Conservation (phyloP, 2,329 filamentous ascomycete species). For the Didymella segeticola region DNA sequence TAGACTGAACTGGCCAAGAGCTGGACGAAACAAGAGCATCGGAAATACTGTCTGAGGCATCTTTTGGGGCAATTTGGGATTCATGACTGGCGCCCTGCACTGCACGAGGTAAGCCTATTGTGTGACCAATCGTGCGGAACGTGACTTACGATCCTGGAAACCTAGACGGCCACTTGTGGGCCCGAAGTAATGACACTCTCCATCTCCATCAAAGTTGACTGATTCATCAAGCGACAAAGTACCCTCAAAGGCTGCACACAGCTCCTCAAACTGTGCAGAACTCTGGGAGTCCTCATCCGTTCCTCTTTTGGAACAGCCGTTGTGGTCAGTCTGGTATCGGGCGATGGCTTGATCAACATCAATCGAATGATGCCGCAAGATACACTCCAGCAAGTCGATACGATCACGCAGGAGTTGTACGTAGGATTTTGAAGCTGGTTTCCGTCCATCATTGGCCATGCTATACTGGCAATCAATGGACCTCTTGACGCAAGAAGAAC, state of each 20-base stretch:
- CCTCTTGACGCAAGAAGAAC: conserved; percentile 42
- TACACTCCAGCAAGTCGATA: conserved; percentile 42
- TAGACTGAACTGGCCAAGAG: background rate
- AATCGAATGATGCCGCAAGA: conserved; percentile 39
- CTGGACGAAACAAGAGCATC: background rate
- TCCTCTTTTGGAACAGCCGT: background rate
- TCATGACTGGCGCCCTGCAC: background rate
- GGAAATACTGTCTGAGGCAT: background rate
- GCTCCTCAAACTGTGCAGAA: conserved; percentile 8
- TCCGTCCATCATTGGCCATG: conserved; percentile 39
- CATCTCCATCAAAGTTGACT: conserved; percentile 46
- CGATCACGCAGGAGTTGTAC: conserved; percentile 45
- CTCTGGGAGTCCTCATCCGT: background rate
- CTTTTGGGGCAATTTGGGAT: background rate
- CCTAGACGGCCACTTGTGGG: conserved; percentile 47
- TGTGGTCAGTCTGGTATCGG: background rate
- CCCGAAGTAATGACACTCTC: conserved; percentile 48
- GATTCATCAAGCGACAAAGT: conserved; percentile 46
- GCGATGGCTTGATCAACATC: conserved; percentile 37
- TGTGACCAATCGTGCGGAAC: background rate
- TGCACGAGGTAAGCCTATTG: background rate
- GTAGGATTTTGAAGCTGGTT: conserved; percentile 47
- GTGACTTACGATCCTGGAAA: conserved; percentile 27
- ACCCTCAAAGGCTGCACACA: conserved; percentile 31
- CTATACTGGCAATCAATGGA: conserved; percentile 41